Evolutionary conservation across 805 yeast genomes (phyloP).

Genomic region (Lipomyces starkeyi): DNA sequence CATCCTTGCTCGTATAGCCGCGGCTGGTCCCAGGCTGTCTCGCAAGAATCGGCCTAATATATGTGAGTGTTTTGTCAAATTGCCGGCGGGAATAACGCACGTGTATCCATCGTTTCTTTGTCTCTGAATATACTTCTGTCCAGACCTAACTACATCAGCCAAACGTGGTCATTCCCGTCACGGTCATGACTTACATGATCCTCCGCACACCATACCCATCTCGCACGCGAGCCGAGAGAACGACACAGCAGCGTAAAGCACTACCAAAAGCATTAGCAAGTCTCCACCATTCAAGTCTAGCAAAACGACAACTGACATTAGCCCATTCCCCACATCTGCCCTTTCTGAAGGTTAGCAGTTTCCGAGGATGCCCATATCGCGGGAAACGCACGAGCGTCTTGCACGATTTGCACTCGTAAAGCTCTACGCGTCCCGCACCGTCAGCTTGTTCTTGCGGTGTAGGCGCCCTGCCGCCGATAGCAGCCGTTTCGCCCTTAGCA

Average conservation of each 20-base stretch:
- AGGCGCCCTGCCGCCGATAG: conserved; percentile 53
- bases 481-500: conserved; percentile 49
- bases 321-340: conserved; percentile 99
- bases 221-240: conserved; percentile 65
- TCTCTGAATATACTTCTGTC: conserved; percentile 82
- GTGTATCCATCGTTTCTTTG: conserved; percentile 78
- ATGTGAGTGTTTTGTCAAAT: conserved; percentile 4
- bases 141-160: conserved; percentile 50
- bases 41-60: conserved; percentile 71
- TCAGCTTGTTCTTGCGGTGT: conserved; percentile 52
- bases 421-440: conserved; percentile 67
- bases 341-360: conserved; percentile 61
- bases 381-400: conserved; percentile 62
- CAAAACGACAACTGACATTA: conserved; percentile 47
- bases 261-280: conserved; percentile 16
- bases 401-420: conserved; percentile 67
- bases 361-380: conserved; percentile 71
- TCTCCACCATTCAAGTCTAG: not conserved
- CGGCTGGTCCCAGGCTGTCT: conserved; percentile 83
- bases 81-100: conserved; percentile 42
- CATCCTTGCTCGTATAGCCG: conserved; percentile 77
- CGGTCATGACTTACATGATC: conserved; percentile 67
- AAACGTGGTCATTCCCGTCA: not conserved
- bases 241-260: conserved; percentile 73
- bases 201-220: conserved; percentile 87